Base-by-base conservation (phyloP, 768 basidiomycete genomes). In the Sutorius australiensis region DNA sequence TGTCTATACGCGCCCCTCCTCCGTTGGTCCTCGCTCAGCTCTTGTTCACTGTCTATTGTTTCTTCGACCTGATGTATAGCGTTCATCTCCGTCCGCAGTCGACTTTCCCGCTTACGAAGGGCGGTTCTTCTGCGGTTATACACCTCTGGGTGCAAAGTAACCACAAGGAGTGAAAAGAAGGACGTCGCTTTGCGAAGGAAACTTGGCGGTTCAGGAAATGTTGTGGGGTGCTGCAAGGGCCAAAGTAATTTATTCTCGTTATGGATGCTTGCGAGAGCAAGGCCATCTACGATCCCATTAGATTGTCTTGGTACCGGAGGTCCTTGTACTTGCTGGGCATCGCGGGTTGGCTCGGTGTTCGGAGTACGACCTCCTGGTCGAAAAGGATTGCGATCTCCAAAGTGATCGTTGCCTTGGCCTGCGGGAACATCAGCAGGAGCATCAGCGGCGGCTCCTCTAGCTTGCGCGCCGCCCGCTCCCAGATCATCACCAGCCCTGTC, bases 111-210 rank as follows among this genome's bases (percentile, higher is more conserved):
- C 53, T 73, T 75, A 58, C 80, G 73, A 60, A 90, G 76, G 13
- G 76, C 77, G 19, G 64, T 70, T 45, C 87, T 73, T 61, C 88
- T 75, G 54, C 81, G 78, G 62, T 89, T 83, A 81, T 87, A 89
- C 37, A 87, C 74, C 36, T 86, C 87, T 5, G 88, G 88, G 63
- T 89, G 83, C 33, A 87, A 65, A 14, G 87, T 88, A 31, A 80
- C 71, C 28, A 83, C 33, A 38, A 89, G 69, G 32, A 90, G 68
- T 30, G 73, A 70, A 30, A 81, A 56, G 62, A 90, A 88, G 9
- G 80, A 77, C 40, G 67, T 65, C 21, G 71, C 51, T 61, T 81
- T 85, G 61, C 78, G 81, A 9, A 72, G 60, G 5, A 84, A 50
- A 21, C 70, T 67, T 10, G 84, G 85, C 46, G 79, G 76, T 17